phyloP scores from a whole-genome alignment of 2,329 filamentous ascomycete genomes.

The Trichoderma sp. region DNA sequence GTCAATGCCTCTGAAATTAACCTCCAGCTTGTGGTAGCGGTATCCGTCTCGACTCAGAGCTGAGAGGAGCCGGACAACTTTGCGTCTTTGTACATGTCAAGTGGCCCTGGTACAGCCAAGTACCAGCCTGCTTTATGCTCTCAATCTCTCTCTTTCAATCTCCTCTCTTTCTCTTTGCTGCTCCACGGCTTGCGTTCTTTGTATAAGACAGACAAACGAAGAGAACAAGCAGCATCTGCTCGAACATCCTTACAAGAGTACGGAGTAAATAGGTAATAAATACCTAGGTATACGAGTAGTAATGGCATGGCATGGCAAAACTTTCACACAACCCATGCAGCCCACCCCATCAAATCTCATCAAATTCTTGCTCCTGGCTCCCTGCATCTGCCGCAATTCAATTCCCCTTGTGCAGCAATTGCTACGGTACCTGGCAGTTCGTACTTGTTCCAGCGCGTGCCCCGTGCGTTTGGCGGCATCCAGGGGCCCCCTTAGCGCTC shows the following conservation, averaged over 20 bases:
- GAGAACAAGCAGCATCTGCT: neutral
- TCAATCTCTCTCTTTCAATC: neutral
- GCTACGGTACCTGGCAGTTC: conserved; percentile 19
- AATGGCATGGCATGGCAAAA: neutral
- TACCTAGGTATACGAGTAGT: neutral
- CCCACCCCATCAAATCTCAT: conserved; percentile 10
- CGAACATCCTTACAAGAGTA: neutral
- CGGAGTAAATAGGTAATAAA: neutral
- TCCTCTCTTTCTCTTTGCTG: no score
- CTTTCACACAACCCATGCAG: neutral
- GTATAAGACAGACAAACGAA: neutral
- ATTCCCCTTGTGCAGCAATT: conserved; percentile 7
- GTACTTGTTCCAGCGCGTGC: conserved; percentile 10
- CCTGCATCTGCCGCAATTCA: conserved; percentile 22
- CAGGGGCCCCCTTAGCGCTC: conserved; percentile 1
- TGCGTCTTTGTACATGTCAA: neutral
- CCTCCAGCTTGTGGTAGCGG: conserved; percentile 1
- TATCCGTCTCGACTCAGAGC: neutral
- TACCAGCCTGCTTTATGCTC: neutral
- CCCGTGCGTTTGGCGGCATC: conserved; percentile 13
- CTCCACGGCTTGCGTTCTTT: neutral
- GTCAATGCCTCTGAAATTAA: neutral
- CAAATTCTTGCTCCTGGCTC: conserved; percentile 7
- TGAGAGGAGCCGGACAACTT: neutral
- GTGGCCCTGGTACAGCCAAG: neutral